Conservation (phyloP, 257 asterid species). For the Coffea eugenioides region DNA sequence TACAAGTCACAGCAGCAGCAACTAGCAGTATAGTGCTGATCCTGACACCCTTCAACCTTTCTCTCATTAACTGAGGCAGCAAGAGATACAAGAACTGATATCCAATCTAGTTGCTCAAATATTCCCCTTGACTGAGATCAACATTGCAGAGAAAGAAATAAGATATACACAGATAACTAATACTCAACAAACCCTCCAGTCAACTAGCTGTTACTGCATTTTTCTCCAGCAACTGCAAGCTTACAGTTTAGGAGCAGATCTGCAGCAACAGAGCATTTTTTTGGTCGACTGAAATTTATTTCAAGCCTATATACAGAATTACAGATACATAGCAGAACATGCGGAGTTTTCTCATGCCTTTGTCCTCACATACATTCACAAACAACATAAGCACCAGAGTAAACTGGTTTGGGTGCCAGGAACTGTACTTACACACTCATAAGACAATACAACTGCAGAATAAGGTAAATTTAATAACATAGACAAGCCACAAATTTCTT, state of each 20-base stretch:
- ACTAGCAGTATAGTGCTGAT: background rate
- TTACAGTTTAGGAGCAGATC: background rate
- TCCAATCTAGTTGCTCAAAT: background rate
- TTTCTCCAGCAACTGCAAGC: background rate
- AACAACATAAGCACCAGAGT: background rate
- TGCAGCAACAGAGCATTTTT: background rate
- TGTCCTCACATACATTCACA: background rate
- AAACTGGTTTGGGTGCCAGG: background rate
- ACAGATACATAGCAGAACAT: background rate
- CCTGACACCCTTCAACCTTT: background rate
- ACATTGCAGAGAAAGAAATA: background rate
- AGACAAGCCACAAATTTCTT: constrained; percentile 12
- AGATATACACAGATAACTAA: background rate
- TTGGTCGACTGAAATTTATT: constrained; percentile 18
- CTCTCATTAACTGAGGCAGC: background rate
- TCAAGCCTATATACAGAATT: constrained; percentile 5
- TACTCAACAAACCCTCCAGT: background rate
- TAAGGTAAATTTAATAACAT: constrained; percentile 7
- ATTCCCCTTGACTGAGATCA: background rate
- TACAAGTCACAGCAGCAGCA: background rate
- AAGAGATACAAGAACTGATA: background rate
- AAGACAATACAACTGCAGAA: background rate
- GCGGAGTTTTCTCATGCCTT: background rate
- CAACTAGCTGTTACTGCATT: background rate
- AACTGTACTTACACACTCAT: background rate